Percentiles rank a stretch among this genome's conserved stretches.
These are phyloP conservation scores for Neoarthrinium moseri DNA, from an alignment of 2,329 filamentous ascomycete genomes.

Conservation along the genomic window DNA sequence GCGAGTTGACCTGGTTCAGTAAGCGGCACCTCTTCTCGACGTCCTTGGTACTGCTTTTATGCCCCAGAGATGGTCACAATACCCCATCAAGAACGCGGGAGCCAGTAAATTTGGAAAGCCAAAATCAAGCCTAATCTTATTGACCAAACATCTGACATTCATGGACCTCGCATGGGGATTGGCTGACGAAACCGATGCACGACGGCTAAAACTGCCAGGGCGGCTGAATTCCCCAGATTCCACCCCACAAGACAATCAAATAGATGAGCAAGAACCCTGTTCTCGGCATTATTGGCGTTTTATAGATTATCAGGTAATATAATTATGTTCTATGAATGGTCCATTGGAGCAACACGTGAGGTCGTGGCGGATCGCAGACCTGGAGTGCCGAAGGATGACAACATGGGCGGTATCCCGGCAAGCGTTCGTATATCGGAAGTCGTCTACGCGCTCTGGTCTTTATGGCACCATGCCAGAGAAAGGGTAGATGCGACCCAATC, in stretches of 20 bases:
- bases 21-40: background rate
- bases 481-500: no score
- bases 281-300: background rate
- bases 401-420: no score
- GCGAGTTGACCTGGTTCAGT: background rate
- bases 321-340: background rate
- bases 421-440: no score
- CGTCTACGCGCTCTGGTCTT: no score
- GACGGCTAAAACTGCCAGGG: slow-evolving; percentile 4
- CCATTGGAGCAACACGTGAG: background rate
- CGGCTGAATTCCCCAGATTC: slow-evolving; percentile 6
- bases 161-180: slow-evolving; percentile 1
- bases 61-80: no score
- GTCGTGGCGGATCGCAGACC: background rate
- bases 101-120: background rate
- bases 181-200: background rate
- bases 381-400: background rate
- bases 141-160: background rate
- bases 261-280: background rate
- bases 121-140: background rate
- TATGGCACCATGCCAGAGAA: no score
- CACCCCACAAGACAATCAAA: slow-evolving; percentile 1
- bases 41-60: no score
- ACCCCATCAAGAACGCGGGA: background rate
- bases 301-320: background rate